phyloP scores from a whole-genome alignment of 495 filamentous ascomycete genomes.

The Niebla homalea region DNA sequence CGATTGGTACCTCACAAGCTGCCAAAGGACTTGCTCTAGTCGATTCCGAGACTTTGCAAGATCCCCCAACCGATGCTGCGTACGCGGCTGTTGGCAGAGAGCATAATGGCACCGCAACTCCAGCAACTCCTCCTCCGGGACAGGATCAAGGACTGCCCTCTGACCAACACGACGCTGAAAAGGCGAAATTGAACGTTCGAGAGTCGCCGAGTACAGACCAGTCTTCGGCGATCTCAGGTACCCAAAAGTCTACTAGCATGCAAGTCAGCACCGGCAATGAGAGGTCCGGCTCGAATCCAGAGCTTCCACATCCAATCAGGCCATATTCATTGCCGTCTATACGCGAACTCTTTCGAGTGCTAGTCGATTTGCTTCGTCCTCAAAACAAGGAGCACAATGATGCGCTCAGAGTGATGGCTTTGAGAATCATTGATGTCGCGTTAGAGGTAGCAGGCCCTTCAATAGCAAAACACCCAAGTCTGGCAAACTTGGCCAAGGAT shows the following conservation, averaged over 20 bases:
- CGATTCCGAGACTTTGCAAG: conserved; percentile 2
- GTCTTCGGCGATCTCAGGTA: background rate
- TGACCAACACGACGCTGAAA: too few species aligned
- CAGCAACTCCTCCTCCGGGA: background rate
- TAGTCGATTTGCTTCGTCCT: conserved; percentile 90
- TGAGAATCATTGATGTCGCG: conserved; percentile 94
- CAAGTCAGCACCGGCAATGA: background rate
- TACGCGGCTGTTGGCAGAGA: background rate
- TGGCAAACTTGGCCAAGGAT: conserved; percentile 82
- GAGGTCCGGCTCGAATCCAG: background rate
- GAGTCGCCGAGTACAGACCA: background rate
- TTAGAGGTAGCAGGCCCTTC: conserved; percentile 93
- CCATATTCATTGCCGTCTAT: conserved; percentile 93
- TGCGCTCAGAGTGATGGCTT: conserved; percentile 90
- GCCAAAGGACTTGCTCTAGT: background rate
- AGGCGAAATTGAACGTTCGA: background rate
- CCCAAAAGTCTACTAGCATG: background rate
- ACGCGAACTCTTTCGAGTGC: conserved; percentile 79
- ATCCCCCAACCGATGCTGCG: conserved; percentile 2
- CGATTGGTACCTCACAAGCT: conserved; percentile 21
- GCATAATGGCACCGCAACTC: background rate
- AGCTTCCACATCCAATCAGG: conserved; percentile 33
- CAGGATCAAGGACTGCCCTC: too few species aligned
- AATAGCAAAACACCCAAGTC: conserved; percentile 81
- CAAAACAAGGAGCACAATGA: conserved; percentile 87